Base-by-base conservation (phyloP, 1,284 basidiomycete species). In the Caloboletus firmus region DNA sequence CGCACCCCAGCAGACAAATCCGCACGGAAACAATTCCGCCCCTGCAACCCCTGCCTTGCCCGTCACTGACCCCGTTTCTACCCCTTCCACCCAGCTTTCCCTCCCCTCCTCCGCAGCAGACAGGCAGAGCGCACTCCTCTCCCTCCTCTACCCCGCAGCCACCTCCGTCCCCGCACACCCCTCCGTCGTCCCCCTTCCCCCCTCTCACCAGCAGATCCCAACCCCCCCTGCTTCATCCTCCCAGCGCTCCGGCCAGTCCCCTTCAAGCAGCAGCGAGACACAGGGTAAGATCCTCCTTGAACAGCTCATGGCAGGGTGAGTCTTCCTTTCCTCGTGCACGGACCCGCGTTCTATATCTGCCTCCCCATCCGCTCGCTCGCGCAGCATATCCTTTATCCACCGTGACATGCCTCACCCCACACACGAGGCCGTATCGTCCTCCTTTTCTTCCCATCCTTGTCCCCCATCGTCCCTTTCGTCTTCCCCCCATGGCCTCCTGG, bases 281-380 rank as follows among this genome's bases (percentile, higher is more conserved):
- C 86, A 88, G 66, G 85, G 85, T 48, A 88, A 90, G 72, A 76
- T 84, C 56, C 69, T 91, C 60, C 72, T 91, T 54, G 89, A 91
- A 61, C 86, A 90, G 66, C 74, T 91, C 56, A 89, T 91, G 84
- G 77, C 83, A 55, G 84, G 86, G 88, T 91, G 66, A 75, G 85
- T 77, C 28, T 60, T 17, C 24, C 4, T 26, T 31, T 11, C 44
- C 22, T 24, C 17, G 31, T 45, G 32, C 17, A 39, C 30, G 20
- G 10, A 31, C 28, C 31, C 30, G 20, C 36, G 20, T 36, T 47
- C 34, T 31, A 34, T 42, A n/a, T 34, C 42, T 34, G 9, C 37
- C 51, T 34, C 20, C 41, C n/a, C n/a, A 31, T 51, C 34, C 45
- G 17, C 12, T 18, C 7, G 17, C 8, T 0, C 20, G 13, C 24